Percentiles rank a stretch among this genome's conserved stretches.
Conservation (phyloP, 2,329 filamentous ascomycete species). For the Chaetomiaceae sp. region DNA sequence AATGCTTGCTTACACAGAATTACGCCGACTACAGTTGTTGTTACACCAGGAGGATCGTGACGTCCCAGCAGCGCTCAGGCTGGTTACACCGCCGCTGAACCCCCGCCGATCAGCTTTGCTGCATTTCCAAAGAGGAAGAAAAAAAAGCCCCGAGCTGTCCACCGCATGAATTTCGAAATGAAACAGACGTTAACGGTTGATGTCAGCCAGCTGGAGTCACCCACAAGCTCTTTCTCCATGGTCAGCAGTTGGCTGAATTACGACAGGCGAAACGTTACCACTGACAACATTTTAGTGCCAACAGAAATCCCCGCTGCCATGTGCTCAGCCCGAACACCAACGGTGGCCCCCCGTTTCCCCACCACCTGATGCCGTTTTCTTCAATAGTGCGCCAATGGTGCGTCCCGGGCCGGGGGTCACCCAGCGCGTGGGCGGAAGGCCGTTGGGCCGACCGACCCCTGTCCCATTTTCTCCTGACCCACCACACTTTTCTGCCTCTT, state of each 20-base stretch:
- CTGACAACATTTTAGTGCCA: too few relatives aligned
- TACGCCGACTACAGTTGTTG: background rate
- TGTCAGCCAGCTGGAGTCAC: too few relatives aligned
- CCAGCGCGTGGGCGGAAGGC: background rate
- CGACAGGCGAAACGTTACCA: background rate
- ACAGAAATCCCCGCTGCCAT: constrained; percentile 13
- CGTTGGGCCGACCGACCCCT: constrained; percentile 5
- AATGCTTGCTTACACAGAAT: background rate
- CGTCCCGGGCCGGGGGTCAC: constrained; percentile 3
- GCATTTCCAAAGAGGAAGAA: too few relatives aligned
- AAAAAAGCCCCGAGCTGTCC: background rate
- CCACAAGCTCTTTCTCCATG: too few relatives aligned
- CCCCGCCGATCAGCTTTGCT: background rate
- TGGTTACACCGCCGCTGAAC: background rate
- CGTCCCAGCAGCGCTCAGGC: background rate
- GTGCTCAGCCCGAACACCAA: constrained; percentile 3
- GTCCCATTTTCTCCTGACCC: background rate
- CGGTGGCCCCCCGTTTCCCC: background rate
- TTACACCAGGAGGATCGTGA: background rate
- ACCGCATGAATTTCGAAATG: background rate
- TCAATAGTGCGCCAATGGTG: constrained; percentile 13
- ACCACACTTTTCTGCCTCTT: background rate
- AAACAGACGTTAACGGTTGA: background rate
- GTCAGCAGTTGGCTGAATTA: background rate
- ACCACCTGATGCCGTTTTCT: background rate